phyloP scores from a whole-genome alignment of 2,329 filamentous ascomycete species.

The Penicillium expansum region DNA sequence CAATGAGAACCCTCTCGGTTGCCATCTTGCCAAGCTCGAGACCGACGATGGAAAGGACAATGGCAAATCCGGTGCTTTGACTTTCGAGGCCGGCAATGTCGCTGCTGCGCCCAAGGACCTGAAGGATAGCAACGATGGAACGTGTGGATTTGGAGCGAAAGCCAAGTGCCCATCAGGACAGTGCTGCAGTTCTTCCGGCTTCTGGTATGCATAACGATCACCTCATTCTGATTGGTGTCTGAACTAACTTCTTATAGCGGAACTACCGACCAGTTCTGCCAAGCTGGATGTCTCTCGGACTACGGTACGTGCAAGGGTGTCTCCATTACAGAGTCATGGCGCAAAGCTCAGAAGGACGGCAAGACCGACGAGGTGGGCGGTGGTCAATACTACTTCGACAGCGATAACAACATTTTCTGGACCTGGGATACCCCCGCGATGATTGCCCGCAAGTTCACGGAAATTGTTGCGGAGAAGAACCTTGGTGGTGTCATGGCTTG shows the following conservation, averaged over 20 bases:
- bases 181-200: constrained; percentile 40
- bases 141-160: constrained; percentile 32
- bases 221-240: background rate
- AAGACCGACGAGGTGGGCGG: constrained; percentile 57
- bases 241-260: constrained; percentile 30
- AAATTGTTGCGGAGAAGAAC: constrained; percentile 55
- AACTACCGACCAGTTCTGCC: constrained; percentile 31
- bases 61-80: constrained; percentile 50
- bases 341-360: constrained; percentile 53
- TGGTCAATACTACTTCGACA: constrained; percentile 69
- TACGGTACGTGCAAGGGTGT: constrained; percentile 44
- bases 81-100: constrained; percentile 47
- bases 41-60: constrained; percentile 59
- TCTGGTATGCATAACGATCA: constrained; percentile 28
- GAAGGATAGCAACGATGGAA: constrained; percentile 27
- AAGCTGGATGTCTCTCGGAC: constrained; percentile 37
- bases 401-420: constrained; percentile 63
- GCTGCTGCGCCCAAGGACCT: constrained; percentile 25
- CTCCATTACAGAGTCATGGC: constrained; percentile 58
- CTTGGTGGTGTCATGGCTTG: constrained; percentile 73
- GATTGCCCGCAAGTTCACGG: constrained; percentile 60
- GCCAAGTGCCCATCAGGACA: constrained; percentile 31
- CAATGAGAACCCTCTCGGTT: constrained; percentile 52
- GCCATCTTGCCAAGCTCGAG: constrained; percentile 59
- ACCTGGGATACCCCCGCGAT: constrained; percentile 66